Conservation (phyloP, 2,329 filamentous ascomycete species). For the Myriosclerotinia scirpicola region DNA sequence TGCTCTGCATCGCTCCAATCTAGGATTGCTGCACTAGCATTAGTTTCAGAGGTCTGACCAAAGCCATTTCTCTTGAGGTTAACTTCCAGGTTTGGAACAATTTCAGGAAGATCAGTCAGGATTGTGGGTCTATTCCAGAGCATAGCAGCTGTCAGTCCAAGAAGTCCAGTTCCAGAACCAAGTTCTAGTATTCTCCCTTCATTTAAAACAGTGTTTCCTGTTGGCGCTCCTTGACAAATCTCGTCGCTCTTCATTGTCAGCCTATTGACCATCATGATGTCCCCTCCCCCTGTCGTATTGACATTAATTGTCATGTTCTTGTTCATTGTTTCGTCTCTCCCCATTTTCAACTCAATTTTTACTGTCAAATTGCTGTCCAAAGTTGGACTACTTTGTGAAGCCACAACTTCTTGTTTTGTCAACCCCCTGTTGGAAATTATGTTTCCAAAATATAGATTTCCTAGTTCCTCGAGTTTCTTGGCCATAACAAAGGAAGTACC, state of each 20-base stretch:
- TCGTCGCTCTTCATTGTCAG: not conserved
- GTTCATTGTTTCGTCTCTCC: not conserved
- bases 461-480: slow-evolving; percentile 58
- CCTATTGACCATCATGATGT: not conserved
- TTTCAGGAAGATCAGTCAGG: slow-evolving; percentile 81
- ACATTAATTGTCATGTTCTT: not conserved
- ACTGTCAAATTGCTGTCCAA: slow-evolving; percentile 2
- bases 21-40: slow-evolving; percentile 62
- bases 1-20: slow-evolving; percentile 50
- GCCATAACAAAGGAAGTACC: slow-evolving; percentile 85
- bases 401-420: not conserved
- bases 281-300: not conserved
- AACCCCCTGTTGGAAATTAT: slow-evolving; percentile 42
- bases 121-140: slow-evolving; percentile 66
- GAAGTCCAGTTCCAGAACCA: slow-evolving; percentile 86
- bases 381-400: not conserved
- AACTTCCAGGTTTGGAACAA: slow-evolving; percentile 74
- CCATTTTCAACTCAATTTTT: slow-evolving; percentile 7
- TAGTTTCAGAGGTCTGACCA: slow-evolving; percentile 56
- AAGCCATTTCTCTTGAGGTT: slow-evolving; percentile 66
- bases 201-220: not conserved
- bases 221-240: not conserved
- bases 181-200: slow-evolving; percentile 63
- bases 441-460: slow-evolving; percentile 35
- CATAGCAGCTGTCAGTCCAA: slow-evolving; percentile 80